A percentile compares a stretch with the other conserved stretches of the same genome.
These are phyloP conservation scores for Entomortierella beljakovae DNA, from an alignment of 192 early-diverging fungal genomes.

Conservation along the genomic window DNA sequence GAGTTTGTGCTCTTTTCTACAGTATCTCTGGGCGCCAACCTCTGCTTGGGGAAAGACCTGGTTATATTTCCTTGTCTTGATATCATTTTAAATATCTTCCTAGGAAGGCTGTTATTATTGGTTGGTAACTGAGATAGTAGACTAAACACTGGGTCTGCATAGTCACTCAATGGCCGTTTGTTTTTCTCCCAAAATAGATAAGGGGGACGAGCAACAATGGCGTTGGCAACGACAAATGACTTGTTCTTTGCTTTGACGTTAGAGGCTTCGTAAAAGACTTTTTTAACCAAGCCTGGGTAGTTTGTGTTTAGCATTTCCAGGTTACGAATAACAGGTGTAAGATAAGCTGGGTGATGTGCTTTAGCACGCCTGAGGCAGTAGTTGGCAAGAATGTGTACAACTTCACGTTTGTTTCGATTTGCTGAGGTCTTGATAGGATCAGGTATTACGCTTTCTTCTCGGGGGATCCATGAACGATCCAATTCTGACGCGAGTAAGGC, in stretches of 20 bases:
- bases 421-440: constrained; percentile 39
- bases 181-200: neutral
- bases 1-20: no score
- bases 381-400: constrained; percentile 25
- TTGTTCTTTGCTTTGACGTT: constrained; percentile 37
- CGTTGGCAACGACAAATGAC: constrained; percentile 32
- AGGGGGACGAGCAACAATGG: constrained; percentile 16
- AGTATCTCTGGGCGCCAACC: no score
- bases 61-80: no score
- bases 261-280: constrained; percentile 39
- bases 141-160: constrained; percentile 26
- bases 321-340: constrained; percentile 32
- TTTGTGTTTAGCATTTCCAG: constrained; percentile 18
- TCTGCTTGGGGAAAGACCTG: no score
- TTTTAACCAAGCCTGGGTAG: constrained; percentile 11
- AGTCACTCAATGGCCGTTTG: neutral
- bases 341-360: constrained; percentile 36
- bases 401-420: constrained; percentile 14
- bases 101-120: neutral
- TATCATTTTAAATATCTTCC: no score
- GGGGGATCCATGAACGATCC: constrained; percentile 9
- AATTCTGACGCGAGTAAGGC: no score
- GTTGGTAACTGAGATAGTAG: constrained; percentile 31
- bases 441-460: constrained; percentile 12
- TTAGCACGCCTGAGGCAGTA: constrained; percentile 42